Evolutionary conservation across 352 stramenopile genomes (phyloP).

Genomic region (Phytophthora sp.): DNA sequence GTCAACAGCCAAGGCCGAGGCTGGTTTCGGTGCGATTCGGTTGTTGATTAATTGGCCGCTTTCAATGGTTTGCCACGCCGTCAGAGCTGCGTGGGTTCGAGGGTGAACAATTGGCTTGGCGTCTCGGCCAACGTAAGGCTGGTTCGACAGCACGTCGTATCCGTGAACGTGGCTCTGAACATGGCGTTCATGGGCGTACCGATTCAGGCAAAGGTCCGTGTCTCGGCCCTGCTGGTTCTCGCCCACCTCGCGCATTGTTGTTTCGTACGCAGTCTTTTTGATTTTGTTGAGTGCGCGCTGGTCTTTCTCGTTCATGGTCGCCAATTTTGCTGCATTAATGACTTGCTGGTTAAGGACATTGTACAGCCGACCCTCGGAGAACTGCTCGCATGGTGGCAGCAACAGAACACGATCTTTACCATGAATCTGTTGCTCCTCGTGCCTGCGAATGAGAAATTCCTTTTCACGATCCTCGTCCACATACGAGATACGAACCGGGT

Average conservation of each 20-base stretch:
- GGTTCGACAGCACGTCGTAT: conserved; percentile 72
- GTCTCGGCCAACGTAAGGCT: conserved; percentile 54
- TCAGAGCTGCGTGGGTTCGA: conserved; percentile 50
- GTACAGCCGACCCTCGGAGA: conserved; percentile 72
- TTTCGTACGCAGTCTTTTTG: conserved; percentile 62
- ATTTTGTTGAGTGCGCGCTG: conserved; percentile 66
- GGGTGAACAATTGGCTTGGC: conserved; percentile 52
- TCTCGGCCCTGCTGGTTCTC: conserved; percentile 46
- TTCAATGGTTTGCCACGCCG: conserved; percentile 58
- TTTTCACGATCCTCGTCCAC: conserved; percentile 64
- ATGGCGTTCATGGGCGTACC: conserved; percentile 66
- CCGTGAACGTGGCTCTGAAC: conserved; percentile 59
- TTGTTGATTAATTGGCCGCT: conserved; percentile 38
- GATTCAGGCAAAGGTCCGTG: conserved; percentile 62
- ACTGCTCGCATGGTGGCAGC: conserved; percentile 70
- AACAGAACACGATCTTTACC: conserved; percentile 53
- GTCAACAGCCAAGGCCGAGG: neutral
- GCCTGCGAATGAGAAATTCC: conserved; percentile 47
- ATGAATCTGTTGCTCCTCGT: conserved; percentile 51
- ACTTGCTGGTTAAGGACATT: conserved; percentile 81
- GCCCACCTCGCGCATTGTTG: conserved; percentile 51
- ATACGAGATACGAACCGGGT: conserved; percentile 67
- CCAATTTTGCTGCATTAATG: conserved; percentile 55
- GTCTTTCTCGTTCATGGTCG: conserved; percentile 46
- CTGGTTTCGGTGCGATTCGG: conserved; percentile 32